These are phyloP conservation scores for Colletotrichum sp. DNA, from an alignment of 2,329 filamentous ascomycete genomes.

Conservation along the genomic window DNA sequence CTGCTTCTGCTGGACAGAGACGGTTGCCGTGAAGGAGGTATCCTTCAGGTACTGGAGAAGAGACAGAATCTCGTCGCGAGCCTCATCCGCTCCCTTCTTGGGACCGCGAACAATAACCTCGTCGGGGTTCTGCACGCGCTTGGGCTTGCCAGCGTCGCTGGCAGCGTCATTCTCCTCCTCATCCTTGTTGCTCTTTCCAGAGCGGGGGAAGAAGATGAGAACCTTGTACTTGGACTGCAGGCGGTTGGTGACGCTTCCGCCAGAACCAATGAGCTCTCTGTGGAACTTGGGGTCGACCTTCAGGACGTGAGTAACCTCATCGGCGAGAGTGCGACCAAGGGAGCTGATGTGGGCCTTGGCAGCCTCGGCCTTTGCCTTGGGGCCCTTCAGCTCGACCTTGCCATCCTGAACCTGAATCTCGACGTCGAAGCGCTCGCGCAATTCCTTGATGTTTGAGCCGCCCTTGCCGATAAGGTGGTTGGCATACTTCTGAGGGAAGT, in stretches of 20 bases:
- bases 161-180: constrained; percentile 74
- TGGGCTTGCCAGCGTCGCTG: constrained; percentile 70
- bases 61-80: constrained; percentile 88
- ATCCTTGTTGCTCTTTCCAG: constrained; percentile 67
- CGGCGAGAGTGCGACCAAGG: constrained; percentile 82
- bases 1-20: constrained; percentile 89
- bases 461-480: constrained; percentile 80
- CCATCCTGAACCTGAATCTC: constrained; percentile 91
- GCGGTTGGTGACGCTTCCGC: constrained; percentile 87
- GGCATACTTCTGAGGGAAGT: constrained; percentile 93
- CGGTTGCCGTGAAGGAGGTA: constrained; percentile 78
- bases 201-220: constrained; percentile 89
- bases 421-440: constrained; percentile 71
- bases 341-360: constrained; percentile 83
- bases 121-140: constrained; percentile 78
- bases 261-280: constrained; percentile 88
- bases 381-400: constrained; percentile 93
- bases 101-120: constrained; percentile 92
- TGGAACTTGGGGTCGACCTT: constrained; percentile 96
- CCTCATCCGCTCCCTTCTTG: constrained; percentile 90
- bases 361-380: constrained; percentile 90
- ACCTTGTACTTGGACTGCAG: constrained; percentile 94
- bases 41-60: constrained; percentile 90
- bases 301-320: constrained; percentile 85
- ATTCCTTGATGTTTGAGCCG: constrained; percentile 69